A percentile compares a stretch with the other conserved stretches of the same genome.
Evolutionary conservation across 1,139 yeast genomes (phyloP).

Genomic region (Sugiyamaella castrensis): DNA sequence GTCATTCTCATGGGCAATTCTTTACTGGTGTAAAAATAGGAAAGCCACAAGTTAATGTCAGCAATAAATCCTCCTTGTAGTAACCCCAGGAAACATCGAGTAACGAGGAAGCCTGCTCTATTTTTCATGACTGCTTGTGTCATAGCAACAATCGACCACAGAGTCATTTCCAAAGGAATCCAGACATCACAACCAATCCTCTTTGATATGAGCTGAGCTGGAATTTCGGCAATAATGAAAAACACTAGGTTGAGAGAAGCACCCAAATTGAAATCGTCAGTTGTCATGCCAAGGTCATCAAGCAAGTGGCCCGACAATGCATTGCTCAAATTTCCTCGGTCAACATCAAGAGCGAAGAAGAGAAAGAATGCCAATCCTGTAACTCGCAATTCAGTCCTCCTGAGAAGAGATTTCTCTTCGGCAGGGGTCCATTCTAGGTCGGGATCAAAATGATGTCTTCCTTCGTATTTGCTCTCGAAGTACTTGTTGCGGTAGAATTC

Average conservation of each 20-base stretch:
- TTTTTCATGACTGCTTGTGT: constrained; percentile 43
- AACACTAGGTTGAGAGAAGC: constrained; percentile 44
- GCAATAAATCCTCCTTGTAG: constrained; percentile 57
- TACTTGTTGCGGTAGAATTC: constrained; percentile 41
- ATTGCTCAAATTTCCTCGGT: constrained; percentile 50
- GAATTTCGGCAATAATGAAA: constrained; percentile 50
- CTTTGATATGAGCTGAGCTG: constrained; percentile 53
- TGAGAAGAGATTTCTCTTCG: constrained; percentile 44
- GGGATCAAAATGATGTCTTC: constrained; percentile 47
- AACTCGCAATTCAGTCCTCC: constrained; percentile 48
- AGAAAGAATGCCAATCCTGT: constrained; percentile 48
- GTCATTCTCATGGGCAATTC: constrained; percentile 49
- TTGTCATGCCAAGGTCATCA: constrained; percentile 44
- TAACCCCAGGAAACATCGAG: constrained; percentile 47
- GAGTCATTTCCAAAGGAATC: constrained; percentile 49
- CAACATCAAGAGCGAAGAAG: constrained; percentile 50
- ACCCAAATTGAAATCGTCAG: constrained; percentile 50
- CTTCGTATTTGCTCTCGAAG: constrained; percentile 47
- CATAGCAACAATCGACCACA: constrained; percentile 51
- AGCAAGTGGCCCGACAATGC: constrained; percentile 52
- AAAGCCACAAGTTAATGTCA: constrained; percentile 49
- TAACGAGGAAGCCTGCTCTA: constrained; percentile 41
- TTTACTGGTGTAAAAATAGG: constrained; percentile 49
- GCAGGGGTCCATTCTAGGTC: constrained; percentile 44
- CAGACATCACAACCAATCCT: constrained; percentile 52